Evolutionary conservation across 768 basidiomycete genomes (phyloP).

Genomic region (Clavulina sp.): DNA sequence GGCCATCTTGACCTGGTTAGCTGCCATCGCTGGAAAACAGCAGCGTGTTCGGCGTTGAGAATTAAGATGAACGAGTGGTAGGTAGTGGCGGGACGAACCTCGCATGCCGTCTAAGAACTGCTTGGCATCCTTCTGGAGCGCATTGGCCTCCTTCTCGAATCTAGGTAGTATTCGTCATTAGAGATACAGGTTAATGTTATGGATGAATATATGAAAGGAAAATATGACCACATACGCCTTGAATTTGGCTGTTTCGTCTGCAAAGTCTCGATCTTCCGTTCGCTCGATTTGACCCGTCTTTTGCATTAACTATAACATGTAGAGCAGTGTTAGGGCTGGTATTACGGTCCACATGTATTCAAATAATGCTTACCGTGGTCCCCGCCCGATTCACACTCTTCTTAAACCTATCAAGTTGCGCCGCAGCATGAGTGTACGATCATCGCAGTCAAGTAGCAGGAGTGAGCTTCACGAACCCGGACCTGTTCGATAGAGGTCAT

Average conservation of each 20-base stretch:
- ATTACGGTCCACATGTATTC: background rate
- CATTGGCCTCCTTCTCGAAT: constrained; percentile 90
- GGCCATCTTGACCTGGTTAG: constrained; percentile 80
- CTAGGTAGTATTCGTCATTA: constrained; percentile 24
- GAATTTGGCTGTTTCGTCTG: constrained; percentile 82
- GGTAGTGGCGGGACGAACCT: constrained; percentile 29
- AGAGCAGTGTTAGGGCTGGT: background rate
- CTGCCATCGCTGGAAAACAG: constrained; percentile 58
- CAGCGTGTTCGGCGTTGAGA: background rate
- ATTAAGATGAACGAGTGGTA: background rate
- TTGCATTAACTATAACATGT: constrained; percentile 55
- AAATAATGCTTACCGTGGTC: constrained; percentile 46
- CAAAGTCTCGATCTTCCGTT: constrained; percentile 85
- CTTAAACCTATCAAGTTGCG: constrained; percentile 46
- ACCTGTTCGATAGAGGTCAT: too few relatives aligned
- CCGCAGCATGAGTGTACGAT: too few relatives aligned
- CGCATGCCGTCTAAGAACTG: constrained; percentile 89
- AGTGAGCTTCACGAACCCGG: too few relatives aligned
- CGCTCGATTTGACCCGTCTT: constrained; percentile 97
- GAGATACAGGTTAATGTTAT: background rate
- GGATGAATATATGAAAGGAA: background rate
- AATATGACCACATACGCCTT: constrained; percentile 43
- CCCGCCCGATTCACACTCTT: constrained; percentile 84
- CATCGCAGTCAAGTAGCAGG: too few relatives aligned
- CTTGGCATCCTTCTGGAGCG: constrained; percentile 90